A percentile compares a stretch with the other conserved stretches of the same genome.
Conservation (phyloP, 2,329 filamentous ascomycete genomes). For the Tolypocladium amazonense region DNA sequence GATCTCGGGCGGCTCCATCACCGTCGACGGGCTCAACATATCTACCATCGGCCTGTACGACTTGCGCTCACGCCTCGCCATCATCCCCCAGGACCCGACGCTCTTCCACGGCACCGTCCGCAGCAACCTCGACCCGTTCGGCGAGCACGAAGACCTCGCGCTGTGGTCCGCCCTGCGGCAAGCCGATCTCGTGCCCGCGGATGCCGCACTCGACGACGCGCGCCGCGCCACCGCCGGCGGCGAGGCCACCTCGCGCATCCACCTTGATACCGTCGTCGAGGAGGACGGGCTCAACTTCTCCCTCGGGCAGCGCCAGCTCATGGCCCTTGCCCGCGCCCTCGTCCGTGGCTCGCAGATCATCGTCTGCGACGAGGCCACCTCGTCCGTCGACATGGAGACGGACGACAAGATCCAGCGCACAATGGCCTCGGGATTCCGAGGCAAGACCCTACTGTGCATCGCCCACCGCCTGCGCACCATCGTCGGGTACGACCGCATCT, state of each 20-base stretch:
- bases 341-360: slow-evolving; percentile 86
- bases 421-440: slow-evolving; percentile 74
- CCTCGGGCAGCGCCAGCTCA: slow-evolving; percentile 86
- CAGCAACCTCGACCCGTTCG: slow-evolving; percentile 71
- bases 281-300: slow-evolving; percentile 96
- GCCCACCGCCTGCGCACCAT: slow-evolving; percentile 89
- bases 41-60: slow-evolving; percentile 64
- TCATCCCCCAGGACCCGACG: slow-evolving; percentile 78
- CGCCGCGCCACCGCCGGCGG: slow-evolving; percentile 48
- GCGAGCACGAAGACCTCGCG: slow-evolving; percentile 65
- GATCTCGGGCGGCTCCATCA: slow-evolving; percentile 50
- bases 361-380: slow-evolving; percentile 93
- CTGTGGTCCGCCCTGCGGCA: slow-evolving; percentile 71
- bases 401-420: slow-evolving; percentile 91
- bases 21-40: slow-evolving; percentile 59
- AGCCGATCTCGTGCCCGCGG: slow-evolving; percentile 55
- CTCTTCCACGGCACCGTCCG: slow-evolving; percentile 74
- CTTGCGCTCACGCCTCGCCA: slow-evolving; percentile 64
- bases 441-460: slow-evolving; percentile 84
- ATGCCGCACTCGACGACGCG: slow-evolving; percentile 55
- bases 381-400: slow-evolving; percentile 88
- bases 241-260: slow-evolving; percentile 63
- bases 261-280: slow-evolving; percentile 76
- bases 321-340: slow-evolving; percentile 85
- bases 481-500: slow-evolving; percentile 87